Base-by-base conservation (phyloP, 805 yeast species). In the Ogataea ganodermae region DNA sequence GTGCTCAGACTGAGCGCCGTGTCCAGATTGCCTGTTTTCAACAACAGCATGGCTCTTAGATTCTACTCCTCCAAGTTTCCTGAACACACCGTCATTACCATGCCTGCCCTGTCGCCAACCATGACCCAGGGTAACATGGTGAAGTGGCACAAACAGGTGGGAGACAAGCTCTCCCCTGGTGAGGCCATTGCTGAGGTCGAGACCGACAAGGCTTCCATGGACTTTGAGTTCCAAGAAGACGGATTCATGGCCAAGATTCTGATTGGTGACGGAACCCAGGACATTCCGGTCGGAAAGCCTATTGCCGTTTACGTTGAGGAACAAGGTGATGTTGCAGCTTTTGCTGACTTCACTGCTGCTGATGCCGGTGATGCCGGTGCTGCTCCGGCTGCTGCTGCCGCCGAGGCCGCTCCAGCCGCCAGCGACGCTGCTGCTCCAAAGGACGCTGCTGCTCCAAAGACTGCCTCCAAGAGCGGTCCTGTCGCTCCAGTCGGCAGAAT, bases 61-160 rank as follows among this genome's bases (percentile, higher is more conserved):
- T 48, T 48, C 14, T 58, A 56, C 40, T 61, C 64, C 32, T 55
- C 62, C 43, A 65, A 66, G 38, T 68, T 62, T 56, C 73, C 72
- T 30, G 63, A 58, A 17, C 97, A 94, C 71, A 81, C 86, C 51
- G 83, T 94, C 63, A 89, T 94, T 61, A 85, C 84, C 67, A 94
- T 94, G 99, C 99, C 99, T 41, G 99, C 99, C 8, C 76, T 94
- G 62, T 92, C 98, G n/a, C 99, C 99, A 56, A 94, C 99, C 45
- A 94, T 94, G 99, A 87, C 97, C 52, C 92, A 88, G 66, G 99
- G 99, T 67, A 85, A 82, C 69, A 75, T 94, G 56, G 92, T 92
- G 32, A 75, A 81, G 50, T 94, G 99, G 99, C 79, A 83, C 66
- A 94, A 91, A 75, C 70, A 79, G 37, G 88, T 84, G 31, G 99